Evolutionary conservation across 805 yeast species (phyloP).

Genomic region (Saccharomycopsis capsularis): DNA sequence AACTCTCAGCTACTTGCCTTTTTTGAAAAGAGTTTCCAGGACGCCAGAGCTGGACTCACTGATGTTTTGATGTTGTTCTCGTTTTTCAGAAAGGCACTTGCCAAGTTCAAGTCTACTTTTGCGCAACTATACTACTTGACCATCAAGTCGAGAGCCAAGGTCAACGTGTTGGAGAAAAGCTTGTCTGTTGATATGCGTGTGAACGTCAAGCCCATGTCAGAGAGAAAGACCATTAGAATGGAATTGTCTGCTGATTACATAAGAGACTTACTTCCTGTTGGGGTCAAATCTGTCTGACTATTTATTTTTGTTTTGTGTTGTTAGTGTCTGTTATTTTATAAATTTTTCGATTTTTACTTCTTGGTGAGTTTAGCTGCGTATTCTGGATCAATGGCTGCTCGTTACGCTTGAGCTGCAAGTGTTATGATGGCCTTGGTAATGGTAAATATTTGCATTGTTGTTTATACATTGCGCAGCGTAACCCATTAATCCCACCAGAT

Average conservation of each 20-base stretch:
- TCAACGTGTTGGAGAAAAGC: slow-evolving; percentile 1
- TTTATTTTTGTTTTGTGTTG: too few relatives aligned
- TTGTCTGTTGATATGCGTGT: neutral
- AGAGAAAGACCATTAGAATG: neutral
- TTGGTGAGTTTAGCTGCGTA: too few relatives aligned
- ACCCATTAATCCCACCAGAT: too few relatives aligned
- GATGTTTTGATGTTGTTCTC: slow-evolving; percentile 5
- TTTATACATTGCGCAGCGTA: too few relatives aligned
- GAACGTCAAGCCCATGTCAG: neutral
- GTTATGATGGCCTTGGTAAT: too few relatives aligned
- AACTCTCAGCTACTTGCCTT: slow-evolving; percentile 7
- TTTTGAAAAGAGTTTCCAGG: slow-evolving; percentile 6
- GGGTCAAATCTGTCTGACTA: too few relatives aligned
- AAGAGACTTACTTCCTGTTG: too few relatives aligned
- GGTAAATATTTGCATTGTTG: too few relatives aligned
- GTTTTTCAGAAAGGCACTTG: slow-evolving; percentile 3
- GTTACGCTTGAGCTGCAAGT: too few relatives aligned
- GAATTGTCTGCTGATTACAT: slow-evolving; percentile 2
- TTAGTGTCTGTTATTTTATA: too few relatives aligned
- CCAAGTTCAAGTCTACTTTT: slow-evolving; percentile 1
- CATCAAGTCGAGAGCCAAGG: slow-evolving; percentile 8
- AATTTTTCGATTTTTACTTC: too few relatives aligned
- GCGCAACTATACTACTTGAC: slow-evolving; percentile 15
- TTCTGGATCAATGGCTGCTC: too few relatives aligned
- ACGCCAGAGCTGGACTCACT: neutral